Evolutionary conservation across 305 asterid genomes (phyloP).

Genomic region (Fraxinus ornus): DNA sequence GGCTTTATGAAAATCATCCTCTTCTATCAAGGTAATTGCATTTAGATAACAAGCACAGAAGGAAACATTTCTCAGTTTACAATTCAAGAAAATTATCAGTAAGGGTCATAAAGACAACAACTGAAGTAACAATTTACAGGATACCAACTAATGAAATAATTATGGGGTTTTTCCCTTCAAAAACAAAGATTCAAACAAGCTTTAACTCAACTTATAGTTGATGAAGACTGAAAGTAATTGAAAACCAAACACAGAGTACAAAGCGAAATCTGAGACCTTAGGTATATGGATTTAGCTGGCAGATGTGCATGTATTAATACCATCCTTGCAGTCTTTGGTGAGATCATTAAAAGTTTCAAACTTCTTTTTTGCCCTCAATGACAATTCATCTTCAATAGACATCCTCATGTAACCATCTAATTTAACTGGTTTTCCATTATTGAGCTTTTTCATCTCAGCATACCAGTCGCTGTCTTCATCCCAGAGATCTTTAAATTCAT

Average conservation of each 20-base stretch:
- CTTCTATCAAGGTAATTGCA: not conserved
- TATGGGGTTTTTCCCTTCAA: not conserved
- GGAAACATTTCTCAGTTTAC: not conserved
- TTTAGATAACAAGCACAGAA: not conserved
- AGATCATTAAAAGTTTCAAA: constrained; percentile 85
- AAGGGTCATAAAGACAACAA: not conserved
- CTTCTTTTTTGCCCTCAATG: constrained; percentile 68
- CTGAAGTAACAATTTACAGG: constrained; percentile 10
- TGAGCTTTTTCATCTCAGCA: constrained; percentile 55
- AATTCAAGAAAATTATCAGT: not conserved
- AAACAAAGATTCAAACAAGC: constrained; percentile 1
- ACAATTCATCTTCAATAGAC: constrained; percentile 72
- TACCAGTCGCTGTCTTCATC: constrained; percentile 66
- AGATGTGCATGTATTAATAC: constrained; percentile 60
- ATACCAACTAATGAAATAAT: constrained; percentile 24
- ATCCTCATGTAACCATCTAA: constrained; percentile 81
- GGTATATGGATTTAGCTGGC: constrained; percentile 25
- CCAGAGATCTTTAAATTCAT: constrained; percentile 73
- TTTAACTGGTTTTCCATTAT: constrained; percentile 60
- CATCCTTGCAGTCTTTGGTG: constrained; percentile 79
- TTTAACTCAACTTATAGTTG: constrained; percentile 8
- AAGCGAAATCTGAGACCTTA: not conserved
- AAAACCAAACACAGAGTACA: not conserved
- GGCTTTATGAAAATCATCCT: constrained; percentile 9
- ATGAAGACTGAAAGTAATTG: not conserved